Evolutionary conservation across 2,329 filamentous ascomycete genomes (phyloP).

Genomic region (Ascochyta koolunga): DNA sequence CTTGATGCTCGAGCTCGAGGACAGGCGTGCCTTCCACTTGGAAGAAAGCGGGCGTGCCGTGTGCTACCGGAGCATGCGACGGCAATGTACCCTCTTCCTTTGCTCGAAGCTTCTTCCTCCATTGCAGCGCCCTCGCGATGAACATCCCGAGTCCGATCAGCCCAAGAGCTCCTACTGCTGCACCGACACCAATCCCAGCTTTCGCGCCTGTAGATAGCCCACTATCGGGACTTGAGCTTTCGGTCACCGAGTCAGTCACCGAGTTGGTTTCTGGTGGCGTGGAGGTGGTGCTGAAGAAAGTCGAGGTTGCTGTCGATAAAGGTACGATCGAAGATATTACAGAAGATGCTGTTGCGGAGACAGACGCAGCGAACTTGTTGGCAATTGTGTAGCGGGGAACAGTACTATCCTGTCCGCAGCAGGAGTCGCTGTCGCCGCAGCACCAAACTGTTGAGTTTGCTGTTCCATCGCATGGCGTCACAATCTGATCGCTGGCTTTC

Average conservation of each 20-base stretch:
- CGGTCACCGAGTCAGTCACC: background rate
- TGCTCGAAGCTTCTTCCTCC: constrained; percentile 4
- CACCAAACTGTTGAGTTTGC: background rate
- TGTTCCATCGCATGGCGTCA: background rate
- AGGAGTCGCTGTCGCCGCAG: background rate
- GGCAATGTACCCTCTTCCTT: background rate
- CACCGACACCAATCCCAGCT: constrained; percentile 10
- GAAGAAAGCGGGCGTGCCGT: background rate
- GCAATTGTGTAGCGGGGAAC: background rate
- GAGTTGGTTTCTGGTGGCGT: background rate
- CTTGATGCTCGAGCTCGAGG: background rate
- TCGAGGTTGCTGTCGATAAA: background rate
- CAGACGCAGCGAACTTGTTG: background rate
- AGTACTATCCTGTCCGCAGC: background rate
- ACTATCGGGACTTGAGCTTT: background rate
- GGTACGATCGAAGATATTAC: background rate
- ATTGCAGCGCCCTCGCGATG: constrained; percentile 14
- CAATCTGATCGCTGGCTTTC: background rate
- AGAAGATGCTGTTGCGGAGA: background rate
- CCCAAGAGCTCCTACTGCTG: constrained; percentile 3
- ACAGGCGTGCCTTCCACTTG: background rate
- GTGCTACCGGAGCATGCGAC: background rate
- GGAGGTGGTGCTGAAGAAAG: background rate
- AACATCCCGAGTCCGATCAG: constrained; percentile 13
- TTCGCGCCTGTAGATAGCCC: background rate